Evolutionary conservation across 2,329 filamentous ascomycete species (phyloP).

Genomic region (Sphaerulina musiva): DNA sequence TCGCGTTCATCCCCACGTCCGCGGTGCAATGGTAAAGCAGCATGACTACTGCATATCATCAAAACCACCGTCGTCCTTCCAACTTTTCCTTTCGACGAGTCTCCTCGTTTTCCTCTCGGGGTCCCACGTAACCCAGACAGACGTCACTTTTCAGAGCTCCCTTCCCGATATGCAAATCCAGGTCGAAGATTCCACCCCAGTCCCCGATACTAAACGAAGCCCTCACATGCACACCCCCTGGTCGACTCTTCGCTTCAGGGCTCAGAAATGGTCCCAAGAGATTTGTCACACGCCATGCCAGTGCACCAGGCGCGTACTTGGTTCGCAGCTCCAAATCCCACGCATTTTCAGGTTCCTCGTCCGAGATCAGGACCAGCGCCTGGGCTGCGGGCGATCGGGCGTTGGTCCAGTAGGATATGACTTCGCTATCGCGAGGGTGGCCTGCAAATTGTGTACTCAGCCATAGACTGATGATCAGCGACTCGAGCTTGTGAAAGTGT

Average conservation of each 20-base stretch:
- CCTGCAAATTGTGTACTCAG: conserved; percentile 38
- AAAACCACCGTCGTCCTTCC: conserved; percentile 40
- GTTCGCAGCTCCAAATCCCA: conserved; percentile 40
- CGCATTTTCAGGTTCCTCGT: conserved; percentile 31
- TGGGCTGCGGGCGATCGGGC: conserved; percentile 36
- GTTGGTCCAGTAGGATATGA: conserved; percentile 43
- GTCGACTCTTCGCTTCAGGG: conserved; percentile 35
- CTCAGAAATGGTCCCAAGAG: conserved; percentile 40
- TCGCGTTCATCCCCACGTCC: no score
- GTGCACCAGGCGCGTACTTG: conserved; percentile 36
- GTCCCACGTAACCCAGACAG: conserved; percentile 38
- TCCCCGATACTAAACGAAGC: conserved; percentile 42
- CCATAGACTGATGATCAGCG: conserved; percentile 40
- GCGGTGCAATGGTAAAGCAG: no score
- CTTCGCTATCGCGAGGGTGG: conserved; percentile 35
- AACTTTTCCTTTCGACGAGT: conserved; percentile 40
- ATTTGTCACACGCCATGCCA: conserved; percentile 37
- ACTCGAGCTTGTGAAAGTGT: conserved; percentile 39
- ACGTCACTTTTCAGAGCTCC: conserved; percentile 30
- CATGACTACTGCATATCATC: no score
- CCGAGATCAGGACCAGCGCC: conserved; percentile 33
- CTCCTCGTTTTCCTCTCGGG: conserved; percentile 40
- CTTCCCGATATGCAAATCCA: conserved; percentile 40
- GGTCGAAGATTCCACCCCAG: conserved; percentile 40
- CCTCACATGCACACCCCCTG: conserved; percentile 39